Conservation (phyloP, 1,139 yeast species). For the Lodderomyces theae region DNA sequence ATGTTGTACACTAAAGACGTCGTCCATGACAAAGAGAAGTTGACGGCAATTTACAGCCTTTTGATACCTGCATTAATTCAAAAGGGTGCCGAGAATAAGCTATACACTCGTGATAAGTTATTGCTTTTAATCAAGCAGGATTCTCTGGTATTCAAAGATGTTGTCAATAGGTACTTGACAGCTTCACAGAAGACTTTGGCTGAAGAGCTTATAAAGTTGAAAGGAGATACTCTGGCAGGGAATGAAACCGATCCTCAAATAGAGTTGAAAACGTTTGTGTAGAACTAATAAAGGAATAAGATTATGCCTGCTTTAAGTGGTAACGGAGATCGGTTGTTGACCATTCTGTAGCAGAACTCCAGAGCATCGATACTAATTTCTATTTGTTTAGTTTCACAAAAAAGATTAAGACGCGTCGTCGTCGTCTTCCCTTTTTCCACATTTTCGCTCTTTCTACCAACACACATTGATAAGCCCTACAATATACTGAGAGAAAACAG, state of each 20-base stretch:
- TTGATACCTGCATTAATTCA: conserved; percentile 51
- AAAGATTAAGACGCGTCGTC: conserved; percentile 6
- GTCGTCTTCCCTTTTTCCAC: not conserved
- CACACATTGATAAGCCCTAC: not conserved
- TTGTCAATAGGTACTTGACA: conserved; percentile 38
- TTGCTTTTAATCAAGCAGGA: conserved; percentile 49
- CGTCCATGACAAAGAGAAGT: conserved; percentile 29
- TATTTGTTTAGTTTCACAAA: not conserved
- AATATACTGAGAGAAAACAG: not conserved
- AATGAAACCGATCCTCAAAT: conserved; percentile 24
- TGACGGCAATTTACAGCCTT: conserved; percentile 37
- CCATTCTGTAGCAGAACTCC: no score
- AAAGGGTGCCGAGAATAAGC: conserved; percentile 22
- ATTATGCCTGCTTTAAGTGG: no score
- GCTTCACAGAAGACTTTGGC: conserved; percentile 36
- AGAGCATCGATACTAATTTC: no score
- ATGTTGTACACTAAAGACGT: conserved; percentile 42
- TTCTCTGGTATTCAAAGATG: conserved; percentile 53
- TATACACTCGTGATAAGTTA: conserved; percentile 51
- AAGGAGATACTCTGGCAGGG: conserved; percentile 9
- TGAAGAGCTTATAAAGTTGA: conserved; percentile 39
- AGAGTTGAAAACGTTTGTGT: conserved; percentile 33
- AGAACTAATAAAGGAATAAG: not conserved
- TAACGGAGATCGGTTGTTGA: no score
- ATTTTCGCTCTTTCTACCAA: conserved; percentile 2